Evolutionary conservation across 106 monocot species (phyloP).

Genomic region (Dendrobium chrysotoxum): DNA sequence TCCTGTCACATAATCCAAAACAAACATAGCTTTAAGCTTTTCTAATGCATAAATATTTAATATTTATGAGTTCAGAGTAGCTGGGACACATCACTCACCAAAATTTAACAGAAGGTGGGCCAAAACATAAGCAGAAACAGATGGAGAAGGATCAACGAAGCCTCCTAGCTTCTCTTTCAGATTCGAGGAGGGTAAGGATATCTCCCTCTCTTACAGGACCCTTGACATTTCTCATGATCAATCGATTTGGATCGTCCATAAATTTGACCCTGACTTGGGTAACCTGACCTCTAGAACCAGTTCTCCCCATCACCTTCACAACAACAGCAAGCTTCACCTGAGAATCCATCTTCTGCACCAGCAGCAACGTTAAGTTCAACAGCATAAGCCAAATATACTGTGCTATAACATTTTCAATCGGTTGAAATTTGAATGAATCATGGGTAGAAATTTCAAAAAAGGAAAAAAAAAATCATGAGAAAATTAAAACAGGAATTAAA

Average conservation of each 20-base stretch:
- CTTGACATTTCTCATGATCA: slow-evolving; percentile 26
- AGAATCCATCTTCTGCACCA: slow-evolving; percentile 8
- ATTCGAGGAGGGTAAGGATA: slow-evolving; percentile 19
- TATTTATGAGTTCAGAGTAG: no score
- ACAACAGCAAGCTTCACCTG: slow-evolving; percentile 16
- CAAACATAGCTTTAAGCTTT: no score
- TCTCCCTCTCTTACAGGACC: slow-evolving; percentile 23
- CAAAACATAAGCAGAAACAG: neutral
- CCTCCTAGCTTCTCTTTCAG: slow-evolving; percentile 28
- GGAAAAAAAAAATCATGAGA: no score
- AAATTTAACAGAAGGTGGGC: neutral
- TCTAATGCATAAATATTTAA: no score
- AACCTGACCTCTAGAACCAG: slow-evolving; percentile 26
- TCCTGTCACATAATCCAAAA: no score
- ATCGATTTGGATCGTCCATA: slow-evolving; percentile 18
- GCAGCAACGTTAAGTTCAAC: neutral
- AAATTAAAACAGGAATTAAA: no score
- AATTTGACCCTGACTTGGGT: slow-evolving; percentile 29
- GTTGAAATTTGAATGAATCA: neutral
- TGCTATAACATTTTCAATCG: neutral
- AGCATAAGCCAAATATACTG: neutral
- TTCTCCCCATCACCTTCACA: slow-evolving; percentile 20
- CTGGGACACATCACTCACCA: neutral
- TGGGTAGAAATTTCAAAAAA: no score
- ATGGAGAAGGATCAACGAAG: slow-evolving; percentile 8